phyloP scores from a whole-genome alignment of 2,329 filamentous ascomycete species.

The Pestalotiopsis sp. region DNA sequence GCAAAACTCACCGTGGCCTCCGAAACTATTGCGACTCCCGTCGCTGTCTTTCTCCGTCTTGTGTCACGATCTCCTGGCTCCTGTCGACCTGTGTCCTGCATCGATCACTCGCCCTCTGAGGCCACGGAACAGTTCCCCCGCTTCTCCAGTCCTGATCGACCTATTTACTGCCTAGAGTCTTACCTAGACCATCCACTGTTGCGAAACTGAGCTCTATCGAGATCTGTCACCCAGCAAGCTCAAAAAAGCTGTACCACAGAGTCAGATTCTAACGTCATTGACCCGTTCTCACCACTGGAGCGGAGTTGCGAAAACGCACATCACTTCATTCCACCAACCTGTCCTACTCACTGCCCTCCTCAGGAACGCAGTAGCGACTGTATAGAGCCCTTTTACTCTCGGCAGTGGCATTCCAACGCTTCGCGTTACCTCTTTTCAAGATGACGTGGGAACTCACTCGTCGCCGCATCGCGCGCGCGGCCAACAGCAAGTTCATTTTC shows the following conservation, averaged over 20 bases:
- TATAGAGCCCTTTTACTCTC: background rate
- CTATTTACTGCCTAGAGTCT: background rate
- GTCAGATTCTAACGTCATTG: background rate
- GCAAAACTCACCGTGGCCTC: background rate
- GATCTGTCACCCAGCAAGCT: background rate
- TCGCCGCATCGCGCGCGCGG: conserved; percentile 64
- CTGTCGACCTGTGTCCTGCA: background rate
- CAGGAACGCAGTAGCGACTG: background rate
- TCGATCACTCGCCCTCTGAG: background rate
- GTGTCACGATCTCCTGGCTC: background rate
- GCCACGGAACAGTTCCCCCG: background rate
- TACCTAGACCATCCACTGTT: background rate
- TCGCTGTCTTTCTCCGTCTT: background rate
- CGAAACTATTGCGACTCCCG: background rate
- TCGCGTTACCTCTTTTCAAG: conserved; percentile 20
- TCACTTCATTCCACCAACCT: background rate
- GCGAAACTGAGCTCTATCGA: background rate
- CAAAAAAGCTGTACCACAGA: background rate
- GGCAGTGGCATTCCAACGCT: background rate
- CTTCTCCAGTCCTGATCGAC: background rate
- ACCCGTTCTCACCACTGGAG: background rate
- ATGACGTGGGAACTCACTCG: conserved; percentile 64
- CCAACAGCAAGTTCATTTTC: conserved; percentile 75
- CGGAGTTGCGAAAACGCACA: background rate
- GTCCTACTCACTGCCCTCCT: background rate